These are phyloP conservation scores for Talaromyces trachyspermus DNA, from an alignment of 495 filamentous ascomycete species.

Conservation along the genomic window DNA sequence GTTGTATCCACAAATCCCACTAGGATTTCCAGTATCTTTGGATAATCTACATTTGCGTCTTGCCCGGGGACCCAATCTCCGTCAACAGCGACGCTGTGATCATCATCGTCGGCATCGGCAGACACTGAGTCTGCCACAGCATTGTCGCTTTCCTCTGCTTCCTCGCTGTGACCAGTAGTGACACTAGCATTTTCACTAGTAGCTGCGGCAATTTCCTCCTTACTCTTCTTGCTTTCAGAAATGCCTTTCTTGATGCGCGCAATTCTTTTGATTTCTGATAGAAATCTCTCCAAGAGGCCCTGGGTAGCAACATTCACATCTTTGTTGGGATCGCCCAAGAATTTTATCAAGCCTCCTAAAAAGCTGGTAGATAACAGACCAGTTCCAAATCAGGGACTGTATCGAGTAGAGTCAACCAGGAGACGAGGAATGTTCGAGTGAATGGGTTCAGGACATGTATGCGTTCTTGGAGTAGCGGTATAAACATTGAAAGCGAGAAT, in stretches of 20 bases:
- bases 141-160: slow-evolving; percentile 37
- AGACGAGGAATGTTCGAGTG: slow-evolving; percentile 89
- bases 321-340: slow-evolving; percentile 81
- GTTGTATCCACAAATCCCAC: slow-evolving; percentile 84
- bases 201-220: slow-evolving; percentile 56
- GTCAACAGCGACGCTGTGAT: slow-evolving; percentile 58
- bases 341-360: slow-evolving; percentile 81
- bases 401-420: slow-evolving; percentile 91
- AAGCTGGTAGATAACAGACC: slow-evolving; percentile 90
- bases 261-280: slow-evolving; percentile 91
- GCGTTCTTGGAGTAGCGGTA: slow-evolving; percentile 85
- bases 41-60: slow-evolving; percentile 91
- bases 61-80: slow-evolving; percentile 96
- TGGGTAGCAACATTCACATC: slow-evolving; percentile 94
- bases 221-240: slow-evolving; percentile 68
- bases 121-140: slow-evolving; percentile 53
- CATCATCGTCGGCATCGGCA: slow-evolving; percentile 48
- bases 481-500: slow-evolving; percentile 86
- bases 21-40: slow-evolving; percentile 84
- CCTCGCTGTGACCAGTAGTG: slow-evolving; percentile 41
- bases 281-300: slow-evolving; percentile 80
- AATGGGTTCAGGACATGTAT: slow-evolving; percentile 92
- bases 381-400: slow-evolving; percentile 97
- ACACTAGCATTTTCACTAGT: slow-evolving; percentile 57
- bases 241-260: slow-evolving; percentile 87